Evolutionary conservation across 371 early-diverging fungal genomes (phyloP).

Genomic region (Coemansia sp.): DNA sequence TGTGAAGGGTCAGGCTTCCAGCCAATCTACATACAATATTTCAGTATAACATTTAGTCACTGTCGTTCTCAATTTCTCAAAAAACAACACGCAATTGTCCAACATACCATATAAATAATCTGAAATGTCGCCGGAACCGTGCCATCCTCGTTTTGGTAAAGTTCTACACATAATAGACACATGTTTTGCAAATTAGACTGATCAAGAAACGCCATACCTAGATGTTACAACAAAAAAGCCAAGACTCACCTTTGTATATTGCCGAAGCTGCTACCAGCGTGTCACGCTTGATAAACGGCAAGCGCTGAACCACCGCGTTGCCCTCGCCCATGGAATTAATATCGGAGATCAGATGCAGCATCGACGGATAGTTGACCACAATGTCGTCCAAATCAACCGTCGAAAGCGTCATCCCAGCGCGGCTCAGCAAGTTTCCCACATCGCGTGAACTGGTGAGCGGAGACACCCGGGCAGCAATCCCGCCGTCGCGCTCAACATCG

Average conservation of each 20-base stretch:
- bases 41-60: neutral
- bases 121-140: constrained; percentile 94
- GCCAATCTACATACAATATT: constrained; percentile 55
- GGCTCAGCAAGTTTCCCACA: constrained; percentile 72
- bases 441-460: constrained; percentile 90
- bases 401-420: constrained; percentile 84
- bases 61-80: neutral
- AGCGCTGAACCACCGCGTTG: constrained; percentile 80
- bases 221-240: constrained; percentile 4
- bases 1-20: constrained; percentile 68
- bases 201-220: neutral
- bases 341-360: constrained; percentile 88
- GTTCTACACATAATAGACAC: constrained; percentile 54
- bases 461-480: constrained; percentile 86
- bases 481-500: constrained; percentile 86
- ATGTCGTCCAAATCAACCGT: constrained; percentile 95
- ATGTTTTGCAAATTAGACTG: neutral
- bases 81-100: neutral
- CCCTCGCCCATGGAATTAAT: constrained; percentile 91
- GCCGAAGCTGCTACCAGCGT: constrained; percentile 81
- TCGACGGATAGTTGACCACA: constrained; percentile 86
- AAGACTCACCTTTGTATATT: constrained; percentile 77
- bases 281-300: constrained; percentile 71
- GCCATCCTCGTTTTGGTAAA: constrained; percentile 89
- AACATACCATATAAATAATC: constrained; percentile 71